Evolutionary conservation across 2,329 filamentous ascomycete genomes (phyloP), one percentile per base, ranked within the genome.

Genomic region (Raffaelea albimanens): DNA sequence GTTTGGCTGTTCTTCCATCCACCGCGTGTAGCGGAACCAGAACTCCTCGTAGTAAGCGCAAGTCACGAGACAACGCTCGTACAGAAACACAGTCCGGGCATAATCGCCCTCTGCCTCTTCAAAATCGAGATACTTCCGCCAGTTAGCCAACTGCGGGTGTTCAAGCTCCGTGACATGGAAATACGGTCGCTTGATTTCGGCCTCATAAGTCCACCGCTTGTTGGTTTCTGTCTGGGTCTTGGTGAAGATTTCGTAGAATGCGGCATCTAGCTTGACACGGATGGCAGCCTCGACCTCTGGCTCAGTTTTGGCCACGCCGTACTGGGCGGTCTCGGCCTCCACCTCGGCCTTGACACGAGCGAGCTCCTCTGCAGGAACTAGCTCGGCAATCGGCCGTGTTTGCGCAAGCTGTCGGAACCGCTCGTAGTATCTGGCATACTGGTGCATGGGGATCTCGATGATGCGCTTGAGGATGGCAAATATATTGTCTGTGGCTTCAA

Each of bases 21-120:
- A 98, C 38, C 91, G 76, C 16, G 85, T 87, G 65, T 95, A 98
- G n/a, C 93, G 85, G 58, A 95, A 81, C 93, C 93, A 98, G 65
- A 97, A 95, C 61, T 97, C 91, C 44, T 97, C 91, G 61, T 98
- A 96, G 56, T 94, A 85, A 16, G 93, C 91, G 59, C 87, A 94
- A 0, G 88, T 91, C 33, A 95, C 87, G 45, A 98, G 67, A 58
- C 90, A 97, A 45, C 93, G 83, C 69, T 98, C 93, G 62, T 98
- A 97, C 29, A 98, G 69, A 59, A 93, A 93, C 5, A 85, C 78
- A 41, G 76, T 83, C 50, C 93, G 80, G 14, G 73, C 66, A 55
- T 82, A 87, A 49, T 90, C 80, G 45, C 86, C 88, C 63, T 95
- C 85, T 0, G 75, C 68, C 67, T 98, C 93, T 62, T 98, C 93